Evolutionary conservation across 257 asterid species (phyloP).

Genomic region (Solanum stenotomum): DNA sequence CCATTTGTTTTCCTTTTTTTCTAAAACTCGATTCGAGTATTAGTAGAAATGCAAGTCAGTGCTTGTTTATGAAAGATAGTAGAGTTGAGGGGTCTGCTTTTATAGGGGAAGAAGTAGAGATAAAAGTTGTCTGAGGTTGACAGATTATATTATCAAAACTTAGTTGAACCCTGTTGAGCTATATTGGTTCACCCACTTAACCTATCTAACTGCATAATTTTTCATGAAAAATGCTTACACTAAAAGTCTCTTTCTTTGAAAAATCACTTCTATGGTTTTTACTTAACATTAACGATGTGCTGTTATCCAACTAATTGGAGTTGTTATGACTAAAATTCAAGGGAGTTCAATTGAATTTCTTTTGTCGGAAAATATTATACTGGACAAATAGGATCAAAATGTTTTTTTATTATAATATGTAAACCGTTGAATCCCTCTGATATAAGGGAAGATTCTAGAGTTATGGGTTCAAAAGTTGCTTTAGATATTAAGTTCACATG

Average conservation of each 20-base stretch:
- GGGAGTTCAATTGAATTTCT: neutral
- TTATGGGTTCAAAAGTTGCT: neutral
- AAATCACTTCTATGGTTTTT: slow-evolving; percentile 10
- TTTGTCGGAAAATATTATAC: slow-evolving; percentile 17
- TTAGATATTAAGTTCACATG: neutral
- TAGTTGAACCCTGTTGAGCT: slow-evolving; percentile 28
- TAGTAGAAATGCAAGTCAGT: neutral
- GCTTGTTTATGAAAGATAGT: slow-evolving; percentile 19
- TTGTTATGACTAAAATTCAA: neutral
- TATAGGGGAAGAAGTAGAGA: slow-evolving; percentile 21
- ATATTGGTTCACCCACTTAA: slow-evolving; percentile 76
- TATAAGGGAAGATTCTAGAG: neutral
- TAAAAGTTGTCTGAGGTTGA: slow-evolving; percentile 28
- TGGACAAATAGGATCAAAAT: neutral
- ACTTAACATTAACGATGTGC: slow-evolving; percentile 3
- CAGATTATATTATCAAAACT: slow-evolving; percentile 32
- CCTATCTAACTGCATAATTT: slow-evolving; percentile 12
- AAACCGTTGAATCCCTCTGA: neutral
- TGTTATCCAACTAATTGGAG: neutral
- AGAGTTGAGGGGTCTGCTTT: slow-evolving; percentile 11
- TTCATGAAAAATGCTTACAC: slow-evolving; percentile 23
- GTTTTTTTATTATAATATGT: neutral
- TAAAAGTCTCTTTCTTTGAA: slow-evolving; percentile 18
- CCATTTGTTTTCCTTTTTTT: slow-evolving; percentile 10
- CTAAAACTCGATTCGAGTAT: neutral